Evolutionary conservation across 495 filamentous ascomycete genomes (phyloP), one percentile per base, ranked within the genome.

Genomic region (Ascodesmis nigricans): DNA sequence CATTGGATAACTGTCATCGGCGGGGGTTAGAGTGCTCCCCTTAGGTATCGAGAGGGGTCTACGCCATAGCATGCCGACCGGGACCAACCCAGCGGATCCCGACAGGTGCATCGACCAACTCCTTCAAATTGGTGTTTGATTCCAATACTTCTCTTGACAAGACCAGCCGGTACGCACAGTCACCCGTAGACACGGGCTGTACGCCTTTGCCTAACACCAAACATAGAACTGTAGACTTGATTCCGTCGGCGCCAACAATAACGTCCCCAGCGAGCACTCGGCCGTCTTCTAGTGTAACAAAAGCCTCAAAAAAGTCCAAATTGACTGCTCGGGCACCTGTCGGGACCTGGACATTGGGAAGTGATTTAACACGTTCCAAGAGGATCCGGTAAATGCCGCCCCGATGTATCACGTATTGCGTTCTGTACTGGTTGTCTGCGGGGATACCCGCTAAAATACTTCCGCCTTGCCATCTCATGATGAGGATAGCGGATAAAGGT

Each of bases 81-180:
- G 68, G 67, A 28, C 78, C 76, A 37, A 83, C 77, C 77, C 75
- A 84, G 21, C 77, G 66, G 5, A 70, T 72, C 7, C 76, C 75
- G n/a, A 55, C 58, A 41, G 73, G 69, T 40, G 60, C 57, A 38
- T 75, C 65, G 8, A 84, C 56, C 4, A 84, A 63, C 18, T 58
- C 67, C 16, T 75, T 55, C 10, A 82, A 65, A 43, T 77, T 71
- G 0, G 69, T 63, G 52, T 81, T 72, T 31, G 62, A 47, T 37
- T 60, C 55, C 65, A 79, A 69, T 42, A 78, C 63, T 27, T 65
- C 59, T 10, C 71, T 67, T 34, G 60, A 63, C 38, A 83, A 67
- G 71, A 83, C 75, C 58, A 87, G 81, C 9, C 77, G 66, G 61
- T 81, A 84, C n/a, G 75, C 78, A 10, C 76, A 76, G 49, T 83